Base-by-base conservation (phyloP, 192 early-diverging fungal species). In the Gigaspora rosea region DNA sequence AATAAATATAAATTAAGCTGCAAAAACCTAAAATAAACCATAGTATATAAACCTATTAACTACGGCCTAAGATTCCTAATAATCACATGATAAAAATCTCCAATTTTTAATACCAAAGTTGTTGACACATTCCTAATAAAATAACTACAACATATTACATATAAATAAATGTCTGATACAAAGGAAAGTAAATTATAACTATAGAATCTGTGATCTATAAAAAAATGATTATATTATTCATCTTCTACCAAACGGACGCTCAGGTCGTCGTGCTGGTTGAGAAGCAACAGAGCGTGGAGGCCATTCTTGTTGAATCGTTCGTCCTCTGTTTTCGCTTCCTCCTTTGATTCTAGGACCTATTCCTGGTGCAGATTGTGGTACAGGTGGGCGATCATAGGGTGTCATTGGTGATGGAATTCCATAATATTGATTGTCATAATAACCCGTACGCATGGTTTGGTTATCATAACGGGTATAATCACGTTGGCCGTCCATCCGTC, bases 391-490 rank as follows among this genome's bases (percentile, higher is more conserved):
- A 65, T 76, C 74, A 33, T 76, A 76, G 0, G 74, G 74, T 35
- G 62, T 20, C 10, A 76, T 76, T 46, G 74, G 58, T 2, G 71
- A 73, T 15, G 71, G 71, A n/a, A 76, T 65, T 4, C 74, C 62
- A 35, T 76, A 76, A 64, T 76, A 76, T 51, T 57, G 74, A 64
- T 65, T 76, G 27, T 76, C 74, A 65, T 76, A 76, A 52, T 76
- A 76, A 46, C 74, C 74, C 27, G 74, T 33, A 12, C 74, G 74
- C 20, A 76, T 76, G 15, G 46, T 36, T 52, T 76, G 74, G 48
- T 27, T 65, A 12, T 76, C 74, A 52, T 76, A 76, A 32, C 74
- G 41, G 9, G 74, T 6, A 65, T 76, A 76, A 65, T 76, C 74
- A 18, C 74, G 59, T 36, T 73, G 71, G 15, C 73, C 59, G 15